Conservation (phyloP, 1,139 yeast species). For the Sugiyamaella castrensis region DNA sequence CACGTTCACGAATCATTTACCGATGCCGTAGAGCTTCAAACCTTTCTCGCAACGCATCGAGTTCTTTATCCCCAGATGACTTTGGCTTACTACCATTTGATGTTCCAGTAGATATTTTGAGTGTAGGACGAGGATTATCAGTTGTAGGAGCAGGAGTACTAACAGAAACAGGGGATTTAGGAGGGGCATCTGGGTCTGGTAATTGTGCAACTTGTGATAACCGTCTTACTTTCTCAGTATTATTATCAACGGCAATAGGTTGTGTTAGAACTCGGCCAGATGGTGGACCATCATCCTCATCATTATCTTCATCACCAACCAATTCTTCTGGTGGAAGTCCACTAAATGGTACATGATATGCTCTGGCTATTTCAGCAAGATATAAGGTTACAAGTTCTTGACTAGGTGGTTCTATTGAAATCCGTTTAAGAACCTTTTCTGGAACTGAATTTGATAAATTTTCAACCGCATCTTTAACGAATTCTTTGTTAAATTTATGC, state of each 20-base stretch:
- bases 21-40: slow-evolving; percentile 51
- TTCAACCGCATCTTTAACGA: slow-evolving; percentile 60
- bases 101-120: slow-evolving; percentile 26
- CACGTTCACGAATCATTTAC: slow-evolving; percentile 4
- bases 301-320: slow-evolving; percentile 31
- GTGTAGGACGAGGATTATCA: slow-evolving; percentile 45
- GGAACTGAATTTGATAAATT: slow-evolving; percentile 59
- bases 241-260: slow-evolving; percentile 24
- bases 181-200: slow-evolving; percentile 28
- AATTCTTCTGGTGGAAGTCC: slow-evolving; percentile 45
- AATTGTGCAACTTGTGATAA: slow-evolving; percentile 26
- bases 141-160: slow-evolving; percentile 47
- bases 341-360: slow-evolving; percentile 74
- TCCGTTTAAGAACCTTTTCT: slow-evolving; percentile 58
- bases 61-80: slow-evolving; percentile 39
- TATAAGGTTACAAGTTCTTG: slow-evolving; percentile 65
- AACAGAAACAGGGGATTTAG: slow-evolving; percentile 45
- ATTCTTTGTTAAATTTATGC: slow-evolving; percentile 62
- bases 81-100: slow-evolving; percentile 14
- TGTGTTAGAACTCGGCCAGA: slow-evolving; percentile 30
- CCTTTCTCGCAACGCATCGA: slow-evolving; percentile 53
- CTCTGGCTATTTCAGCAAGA: slow-evolving; percentile 73
- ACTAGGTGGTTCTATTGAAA: slow-evolving; percentile 66
- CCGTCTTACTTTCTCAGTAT: slow-evolving; percentile 21
- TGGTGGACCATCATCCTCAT: slow-evolving; percentile 34